phyloP scores from a whole-genome alignment of 305 asterid species.

The Solanum aculeatissimum region DNA sequence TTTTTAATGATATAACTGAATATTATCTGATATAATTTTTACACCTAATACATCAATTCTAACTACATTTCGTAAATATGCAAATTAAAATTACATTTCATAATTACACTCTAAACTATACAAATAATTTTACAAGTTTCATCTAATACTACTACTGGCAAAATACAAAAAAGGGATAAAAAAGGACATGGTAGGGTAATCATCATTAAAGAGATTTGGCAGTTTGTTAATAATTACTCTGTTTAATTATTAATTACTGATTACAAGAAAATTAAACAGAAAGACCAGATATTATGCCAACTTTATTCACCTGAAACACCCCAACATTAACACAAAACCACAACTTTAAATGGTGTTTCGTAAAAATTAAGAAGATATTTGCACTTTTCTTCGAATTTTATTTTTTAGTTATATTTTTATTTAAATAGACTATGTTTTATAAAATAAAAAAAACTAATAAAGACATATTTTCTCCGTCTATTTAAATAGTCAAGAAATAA shows the following conservation, averaged over 20 bases:
- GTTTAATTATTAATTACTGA: neutral
- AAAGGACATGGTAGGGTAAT: neutral
- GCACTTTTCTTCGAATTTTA: no score
- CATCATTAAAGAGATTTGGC: neutral
- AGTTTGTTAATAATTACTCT: neutral
- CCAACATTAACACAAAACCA: neutral
- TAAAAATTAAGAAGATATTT: no score
- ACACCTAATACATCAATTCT: neutral
- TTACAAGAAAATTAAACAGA: neutral
- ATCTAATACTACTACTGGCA: neutral
- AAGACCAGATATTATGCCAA: neutral
- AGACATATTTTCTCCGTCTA: no score
- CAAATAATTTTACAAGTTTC: neutral
- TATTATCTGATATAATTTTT: neutral
- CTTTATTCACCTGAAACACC: neutral
- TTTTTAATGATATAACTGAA: no score
- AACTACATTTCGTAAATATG: neutral
- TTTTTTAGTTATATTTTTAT: no score
- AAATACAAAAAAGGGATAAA: neutral
- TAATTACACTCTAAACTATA: neutral
- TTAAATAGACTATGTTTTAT: no score
- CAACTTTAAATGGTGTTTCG: no score
- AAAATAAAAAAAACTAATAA: no score
- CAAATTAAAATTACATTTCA: neutral
- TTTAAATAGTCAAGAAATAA: no score